Base-by-base conservation (phyloP, 176 grass and related monocot genomes). In the Pontederia crassipes region DNA sequence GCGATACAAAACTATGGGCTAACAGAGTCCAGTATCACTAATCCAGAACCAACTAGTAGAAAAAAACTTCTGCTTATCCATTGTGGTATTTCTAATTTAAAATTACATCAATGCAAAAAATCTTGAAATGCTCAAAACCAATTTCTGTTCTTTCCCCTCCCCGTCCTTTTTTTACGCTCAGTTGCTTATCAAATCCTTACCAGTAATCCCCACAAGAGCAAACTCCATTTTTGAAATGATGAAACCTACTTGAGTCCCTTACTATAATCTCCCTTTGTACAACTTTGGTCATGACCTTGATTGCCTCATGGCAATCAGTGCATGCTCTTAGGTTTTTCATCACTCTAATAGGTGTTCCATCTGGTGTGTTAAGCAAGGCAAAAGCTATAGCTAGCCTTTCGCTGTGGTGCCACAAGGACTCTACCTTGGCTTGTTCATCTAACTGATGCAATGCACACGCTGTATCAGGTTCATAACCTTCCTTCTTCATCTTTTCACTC, bases 201-300 rank as follows among this genome's bases (percentile, higher is more conserved):
- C 92, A 89, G 50, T 79, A 90, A 61, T 88, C 83, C 57, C 87
- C 81, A 73, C 86, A 96, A 67, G 92, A 90, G 55, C 81, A 85
- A 73, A 76, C 47, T 57, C 81, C 81, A 69, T 78, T 81, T 54
- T 82, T 87, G 61, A 96, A 88, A 90, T 88, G 83, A 61, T 88
- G 86, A 18, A 90, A 90, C 70, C 83, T 74, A 40, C 70, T 79
- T 16, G 78, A 96, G 59, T 90, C 86, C 50, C 86, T 82, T 56
- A 85, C 81, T 15, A 87, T 71, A 35, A 95, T 82, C 10, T 90
- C 80, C 66, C 86, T 87, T 28, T 70, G 61, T 54, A 82, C 86
- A 79, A 87, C 77, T 66, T 84, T 89, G 4, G 86, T 78, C 46
- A 90, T 87, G 27, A 90, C 70, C 67, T 90, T 90, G 74, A 96